These are phyloP conservation scores for Polyplosphaeria fusca DNA, from an alignment of 495 filamentous ascomycete genomes.

Conservation along the genomic window DNA sequence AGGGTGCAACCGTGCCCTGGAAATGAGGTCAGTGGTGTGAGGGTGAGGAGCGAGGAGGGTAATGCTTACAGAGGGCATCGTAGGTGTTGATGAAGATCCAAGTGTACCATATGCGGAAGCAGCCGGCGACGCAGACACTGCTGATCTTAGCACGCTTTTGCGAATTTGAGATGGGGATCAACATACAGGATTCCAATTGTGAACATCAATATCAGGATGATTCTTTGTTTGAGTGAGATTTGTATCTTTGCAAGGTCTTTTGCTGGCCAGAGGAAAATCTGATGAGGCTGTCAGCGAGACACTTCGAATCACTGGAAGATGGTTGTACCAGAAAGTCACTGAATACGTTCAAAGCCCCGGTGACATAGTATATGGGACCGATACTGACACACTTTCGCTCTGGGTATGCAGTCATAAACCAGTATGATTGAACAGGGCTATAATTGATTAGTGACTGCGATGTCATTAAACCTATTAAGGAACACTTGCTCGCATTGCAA, in stretches of 20 bases:
- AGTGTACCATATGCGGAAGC: conserved; percentile 18
- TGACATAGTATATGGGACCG: neutral
- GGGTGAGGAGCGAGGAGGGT: neutral
- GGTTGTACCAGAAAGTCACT: conserved; percentile 17
- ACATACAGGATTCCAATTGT: conserved; percentile 14
- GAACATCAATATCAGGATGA: conserved; percentile 19
- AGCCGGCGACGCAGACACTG: conserved; percentile 19
- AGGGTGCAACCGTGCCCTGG: conserved; percentile 7
- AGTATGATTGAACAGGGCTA: conserved; percentile 14
- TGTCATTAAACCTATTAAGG: no score
- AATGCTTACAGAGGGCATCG: conserved; percentile 18
- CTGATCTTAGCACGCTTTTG: neutral
- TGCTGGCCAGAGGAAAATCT: conserved; percentile 23
- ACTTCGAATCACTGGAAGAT: neutral
- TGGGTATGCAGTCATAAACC: conserved; percentile 2
- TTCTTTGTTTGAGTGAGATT: conserved; percentile 11
- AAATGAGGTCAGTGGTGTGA: neutral
- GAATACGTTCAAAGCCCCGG: conserved; percentile 7
- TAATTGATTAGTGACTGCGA: neutral
- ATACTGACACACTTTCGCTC: conserved; percentile 14
- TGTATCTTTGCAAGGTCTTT: conserved; percentile 6
- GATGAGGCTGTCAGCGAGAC: neutral
- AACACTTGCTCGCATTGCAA: conserved; percentile 22
- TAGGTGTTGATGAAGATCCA: conserved; percentile 8
- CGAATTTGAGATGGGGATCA: neutral